Evolutionary conservation across 495 filamentous ascomycete species (phyloP).

Genomic region (Talaromyces liani): DNA sequence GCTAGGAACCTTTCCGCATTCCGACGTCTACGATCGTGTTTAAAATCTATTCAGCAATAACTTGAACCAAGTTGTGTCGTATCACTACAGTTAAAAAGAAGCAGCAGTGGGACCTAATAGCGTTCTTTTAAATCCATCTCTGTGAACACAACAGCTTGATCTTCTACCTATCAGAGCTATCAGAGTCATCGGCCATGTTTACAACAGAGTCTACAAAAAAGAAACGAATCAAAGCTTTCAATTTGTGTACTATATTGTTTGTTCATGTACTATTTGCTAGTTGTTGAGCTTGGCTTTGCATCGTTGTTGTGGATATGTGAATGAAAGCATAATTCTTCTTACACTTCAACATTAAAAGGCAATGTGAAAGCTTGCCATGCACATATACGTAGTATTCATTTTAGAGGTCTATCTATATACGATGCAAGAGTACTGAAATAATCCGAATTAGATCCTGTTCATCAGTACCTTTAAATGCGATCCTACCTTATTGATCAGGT

Average conservation of each 20-base stretch:
- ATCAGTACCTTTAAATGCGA: background rate
- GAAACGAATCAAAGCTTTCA: no score
- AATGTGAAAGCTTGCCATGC: background rate
- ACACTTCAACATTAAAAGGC: background rate
- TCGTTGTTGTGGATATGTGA: background rate
- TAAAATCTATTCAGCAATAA: background rate
- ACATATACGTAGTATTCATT: background rate
- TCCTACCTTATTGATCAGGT: conserved; percentile 22
- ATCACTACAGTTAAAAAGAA: background rate
- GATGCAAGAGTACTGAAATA: background rate
- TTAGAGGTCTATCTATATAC: background rate
- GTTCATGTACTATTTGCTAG: background rate
- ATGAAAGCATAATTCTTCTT: background rate
- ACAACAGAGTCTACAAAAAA: background rate
- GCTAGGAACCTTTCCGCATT: no score
- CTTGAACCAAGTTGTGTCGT: background rate
- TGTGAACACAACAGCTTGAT: background rate
- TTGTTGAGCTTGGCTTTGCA: background rate
- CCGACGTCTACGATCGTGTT: background rate
- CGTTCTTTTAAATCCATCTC: background rate
- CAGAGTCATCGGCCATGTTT: background rate
- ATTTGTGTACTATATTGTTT: background rate
- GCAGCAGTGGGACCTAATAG: background rate
- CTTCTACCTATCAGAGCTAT: background rate
- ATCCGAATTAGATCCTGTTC: background rate